Conservation (phyloP, 768 basidiomycete genomes). For the Mycena metata region DNA sequence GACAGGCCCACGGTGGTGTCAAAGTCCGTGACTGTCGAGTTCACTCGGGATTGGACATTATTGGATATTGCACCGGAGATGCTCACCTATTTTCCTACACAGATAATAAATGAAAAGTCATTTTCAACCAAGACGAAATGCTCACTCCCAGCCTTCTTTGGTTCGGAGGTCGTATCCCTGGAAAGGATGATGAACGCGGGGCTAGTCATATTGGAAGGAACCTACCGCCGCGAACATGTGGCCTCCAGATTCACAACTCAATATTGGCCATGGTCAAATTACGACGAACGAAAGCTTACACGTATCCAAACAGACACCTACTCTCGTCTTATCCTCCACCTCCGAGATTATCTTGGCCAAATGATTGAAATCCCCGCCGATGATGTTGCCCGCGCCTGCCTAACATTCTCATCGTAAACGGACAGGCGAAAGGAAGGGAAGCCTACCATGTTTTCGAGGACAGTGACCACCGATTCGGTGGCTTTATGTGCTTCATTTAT, state of each 20-base stretch:
- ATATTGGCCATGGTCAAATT: background rate
- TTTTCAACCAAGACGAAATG: constrained; percentile 31
- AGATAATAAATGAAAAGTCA: constrained; percentile 39
- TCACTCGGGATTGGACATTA: no score
- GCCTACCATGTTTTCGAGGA: constrained; percentile 88
- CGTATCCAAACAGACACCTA: constrained; percentile 90
- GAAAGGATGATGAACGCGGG: background rate
- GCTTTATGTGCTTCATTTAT: constrained; percentile 80
- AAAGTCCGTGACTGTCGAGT: constrained; percentile 68
- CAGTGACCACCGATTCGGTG: constrained; percentile 69
- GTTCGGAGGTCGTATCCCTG: constrained; percentile 89
- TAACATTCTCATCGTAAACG: constrained; percentile 42
- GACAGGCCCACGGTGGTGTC: constrained; percentile 75
- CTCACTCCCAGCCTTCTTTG: constrained; percentile 78
- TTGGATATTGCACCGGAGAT: no score
- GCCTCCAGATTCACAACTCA: constrained; percentile 55
- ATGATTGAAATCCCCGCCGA: constrained; percentile 80
- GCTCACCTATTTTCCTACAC: constrained; percentile 30
- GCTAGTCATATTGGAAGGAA: background rate
- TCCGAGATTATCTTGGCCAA: constrained; percentile 75
- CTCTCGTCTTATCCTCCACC: constrained; percentile 79
- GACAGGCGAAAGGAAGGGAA: background rate
- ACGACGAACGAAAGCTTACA: constrained; percentile 58
- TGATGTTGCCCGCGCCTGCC: constrained; percentile 85
- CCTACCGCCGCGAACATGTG: constrained; percentile 84